These are phyloP conservation scores for Linnemannia schmuckeri DNA, from an alignment of 192 early-diverging fungal genomes.

Conservation along the genomic window DNA sequence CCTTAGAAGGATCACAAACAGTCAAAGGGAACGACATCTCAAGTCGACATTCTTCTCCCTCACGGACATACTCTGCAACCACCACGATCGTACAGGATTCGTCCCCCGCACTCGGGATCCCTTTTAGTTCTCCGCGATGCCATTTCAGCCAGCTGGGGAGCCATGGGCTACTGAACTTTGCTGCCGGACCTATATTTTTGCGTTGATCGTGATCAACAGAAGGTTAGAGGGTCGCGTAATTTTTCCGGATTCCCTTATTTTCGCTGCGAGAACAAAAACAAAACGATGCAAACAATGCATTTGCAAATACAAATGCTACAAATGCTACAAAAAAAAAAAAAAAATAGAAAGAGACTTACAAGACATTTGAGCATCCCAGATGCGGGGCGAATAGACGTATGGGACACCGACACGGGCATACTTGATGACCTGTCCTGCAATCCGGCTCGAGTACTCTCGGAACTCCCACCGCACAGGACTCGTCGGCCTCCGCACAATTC, in stretches of 20 bases:
- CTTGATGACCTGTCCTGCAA: conserved; percentile 74
- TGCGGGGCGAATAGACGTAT: conserved; percentile 76
- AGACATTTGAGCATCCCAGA: conserved; percentile 85
- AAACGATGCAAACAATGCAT: too few species aligned
- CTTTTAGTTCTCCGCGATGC: conserved; percentile 78
- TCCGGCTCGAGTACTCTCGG: conserved; percentile 77
- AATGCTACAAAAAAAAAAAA: not conserved
- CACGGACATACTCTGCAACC: conserved; percentile 75
- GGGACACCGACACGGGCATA: conserved; percentile 72
- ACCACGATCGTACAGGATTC: conserved; percentile 72
- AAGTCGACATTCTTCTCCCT: conserved; percentile 58
- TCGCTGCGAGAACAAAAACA: not conserved
- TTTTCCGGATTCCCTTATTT: not conserved
- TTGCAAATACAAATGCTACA: too few species aligned
- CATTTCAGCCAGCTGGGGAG: conserved; percentile 81
- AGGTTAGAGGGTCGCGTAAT: too few species aligned
- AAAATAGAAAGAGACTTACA: conserved; percentile 40
- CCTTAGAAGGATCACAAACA: conserved; percentile 54
- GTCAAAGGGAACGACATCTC: conserved; percentile 60
- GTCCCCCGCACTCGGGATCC: conserved; percentile 70
- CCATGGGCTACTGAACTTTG: conserved; percentile 77
- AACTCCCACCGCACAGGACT: conserved; percentile 74
- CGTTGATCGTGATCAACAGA: too few species aligned
- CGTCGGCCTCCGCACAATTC: not conserved
- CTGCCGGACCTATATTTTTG: conserved; percentile 66